These are phyloP conservation scores for Phialophora expanda DNA, from an alignment of 2,329 filamentous ascomycete species.

Conservation along the genomic window DNA sequence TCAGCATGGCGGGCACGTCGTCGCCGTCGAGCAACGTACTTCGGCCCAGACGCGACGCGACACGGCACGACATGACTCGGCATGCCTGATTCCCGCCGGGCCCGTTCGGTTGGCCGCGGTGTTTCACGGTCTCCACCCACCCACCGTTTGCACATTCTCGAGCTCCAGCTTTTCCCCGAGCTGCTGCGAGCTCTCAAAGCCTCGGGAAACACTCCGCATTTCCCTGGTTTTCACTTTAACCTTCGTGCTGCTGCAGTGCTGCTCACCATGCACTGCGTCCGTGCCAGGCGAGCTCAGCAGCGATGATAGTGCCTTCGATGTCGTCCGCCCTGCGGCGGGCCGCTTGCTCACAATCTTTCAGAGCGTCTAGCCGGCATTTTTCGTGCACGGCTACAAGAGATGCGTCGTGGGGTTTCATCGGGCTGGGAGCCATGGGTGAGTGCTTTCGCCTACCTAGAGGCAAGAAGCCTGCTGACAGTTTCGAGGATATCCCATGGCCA, in stretches of 20 bases:
- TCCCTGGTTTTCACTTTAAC: slow-evolving; percentile 12
- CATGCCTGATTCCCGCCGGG: not conserved
- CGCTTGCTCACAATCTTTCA: slow-evolving; percentile 15
- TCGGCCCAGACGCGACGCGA: not conserved
- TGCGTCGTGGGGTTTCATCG: slow-evolving; percentile 64
- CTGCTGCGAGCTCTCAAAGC: slow-evolving; percentile 11
- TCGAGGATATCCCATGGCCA: slow-evolving; percentile 73
- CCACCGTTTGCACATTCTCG: not conserved
- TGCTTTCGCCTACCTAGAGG: not conserved
- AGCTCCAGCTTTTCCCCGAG: slow-evolving; percentile 34
- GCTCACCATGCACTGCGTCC: slow-evolving; percentile 28
- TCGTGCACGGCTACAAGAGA: slow-evolving; percentile 53
- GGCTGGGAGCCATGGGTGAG: slow-evolving; percentile 66
- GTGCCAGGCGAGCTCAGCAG: slow-evolving; percentile 36
- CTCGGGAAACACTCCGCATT: slow-evolving; percentile 35
- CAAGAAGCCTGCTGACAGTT: slow-evolving; percentile 19
- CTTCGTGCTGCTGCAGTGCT: slow-evolving; percentile 17
- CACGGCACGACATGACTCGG: not conserved
- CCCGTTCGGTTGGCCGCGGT: slow-evolving; percentile 15
- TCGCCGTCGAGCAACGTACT: not conserved
- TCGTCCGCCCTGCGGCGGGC: slow-evolving; percentile 29
- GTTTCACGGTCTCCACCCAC: slow-evolving; percentile 1
- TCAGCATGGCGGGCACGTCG: not conserved
- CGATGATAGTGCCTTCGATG: slow-evolving; percentile 32
- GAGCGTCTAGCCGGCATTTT: slow-evolving; percentile 46